Percentiles rank a stretch among this genome's conserved stretches.
phyloP scores from a whole-genome alignment of 148 eudicot species.

The Heliamphora exappendiculata region DNA sequence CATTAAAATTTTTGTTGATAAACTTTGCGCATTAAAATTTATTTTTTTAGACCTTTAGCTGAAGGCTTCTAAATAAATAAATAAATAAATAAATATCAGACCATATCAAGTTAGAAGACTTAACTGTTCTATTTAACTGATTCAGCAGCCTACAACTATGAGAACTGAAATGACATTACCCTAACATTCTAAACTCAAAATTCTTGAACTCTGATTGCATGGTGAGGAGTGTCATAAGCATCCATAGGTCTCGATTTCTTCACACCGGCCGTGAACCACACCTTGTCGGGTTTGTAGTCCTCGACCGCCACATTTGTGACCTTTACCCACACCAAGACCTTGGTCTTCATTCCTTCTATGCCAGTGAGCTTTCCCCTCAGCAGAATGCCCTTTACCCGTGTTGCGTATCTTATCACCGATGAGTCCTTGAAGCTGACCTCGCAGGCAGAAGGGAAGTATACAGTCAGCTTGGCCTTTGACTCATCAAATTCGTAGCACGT shows the following conservation, averaged over 20 bases:
- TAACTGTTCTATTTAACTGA: no score
- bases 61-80: no score
- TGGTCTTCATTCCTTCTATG: constrained; percentile 86
- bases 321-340: constrained; percentile 85
- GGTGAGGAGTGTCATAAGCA: constrained; percentile 51
- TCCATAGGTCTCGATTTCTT: constrained; percentile 64
- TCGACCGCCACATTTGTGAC: constrained; percentile 65
- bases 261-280: constrained; percentile 77
- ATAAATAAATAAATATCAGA: no score
- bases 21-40: no score
- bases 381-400: constrained; percentile 63
- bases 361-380: constrained; percentile 65
- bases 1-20: no score
- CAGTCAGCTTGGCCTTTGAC: constrained; percentile 58
- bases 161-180: no score
- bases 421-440: constrained; percentile 80
- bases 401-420: constrained; percentile 56
- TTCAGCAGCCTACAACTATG: no score
- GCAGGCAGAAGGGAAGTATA: constrained; percentile 60
- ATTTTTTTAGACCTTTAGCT: no score
- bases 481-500: constrained; percentile 67
- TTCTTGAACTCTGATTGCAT: constrained; percentile 49
- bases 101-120: no score
- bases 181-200: constrained; percentile 28
- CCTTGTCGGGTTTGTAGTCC: constrained; percentile 67